A percentile compares a stretch with the other conserved stretches of the same genome.
These are phyloP conservation scores for Botryotinia convoluta DNA, from an alignment of 2,329 filamentous ascomycete genomes.

Conservation along the genomic window DNA sequence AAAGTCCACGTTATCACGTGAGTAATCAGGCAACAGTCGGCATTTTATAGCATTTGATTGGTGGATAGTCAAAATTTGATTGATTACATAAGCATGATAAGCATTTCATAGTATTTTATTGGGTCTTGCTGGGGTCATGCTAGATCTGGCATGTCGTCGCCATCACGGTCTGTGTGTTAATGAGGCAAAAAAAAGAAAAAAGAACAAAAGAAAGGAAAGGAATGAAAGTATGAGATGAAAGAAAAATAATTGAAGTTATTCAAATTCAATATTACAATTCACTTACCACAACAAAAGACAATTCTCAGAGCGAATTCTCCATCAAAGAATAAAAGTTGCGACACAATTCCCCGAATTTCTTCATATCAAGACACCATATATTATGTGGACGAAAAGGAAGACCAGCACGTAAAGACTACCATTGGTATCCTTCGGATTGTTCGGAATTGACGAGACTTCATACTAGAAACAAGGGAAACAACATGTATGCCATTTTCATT, in stretches of 20 bases:
- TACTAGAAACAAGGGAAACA: neutral
- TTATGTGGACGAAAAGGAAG: neutral
- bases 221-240: neutral
- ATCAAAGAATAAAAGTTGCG: neutral
- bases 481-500: neutral
- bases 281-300: neutral
- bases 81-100: neutral
- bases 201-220: neutral
- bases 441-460: neutral
- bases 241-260: neutral
- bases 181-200: neutral
- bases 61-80: neutral
- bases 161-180: neutral
- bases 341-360: neutral
- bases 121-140: neutral
- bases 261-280: too few species aligned
- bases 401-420: neutral
- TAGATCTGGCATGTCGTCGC: neutral
- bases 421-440: neutral
- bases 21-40: neutral
- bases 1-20: neutral
- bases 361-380: neutral
- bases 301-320: neutral
- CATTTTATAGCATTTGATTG: neutral
- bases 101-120: neutral